phyloP scores from a whole-genome alignment of 495 filamentous ascomycete genomes.

The Hyaloscypha variabilis region DNA sequence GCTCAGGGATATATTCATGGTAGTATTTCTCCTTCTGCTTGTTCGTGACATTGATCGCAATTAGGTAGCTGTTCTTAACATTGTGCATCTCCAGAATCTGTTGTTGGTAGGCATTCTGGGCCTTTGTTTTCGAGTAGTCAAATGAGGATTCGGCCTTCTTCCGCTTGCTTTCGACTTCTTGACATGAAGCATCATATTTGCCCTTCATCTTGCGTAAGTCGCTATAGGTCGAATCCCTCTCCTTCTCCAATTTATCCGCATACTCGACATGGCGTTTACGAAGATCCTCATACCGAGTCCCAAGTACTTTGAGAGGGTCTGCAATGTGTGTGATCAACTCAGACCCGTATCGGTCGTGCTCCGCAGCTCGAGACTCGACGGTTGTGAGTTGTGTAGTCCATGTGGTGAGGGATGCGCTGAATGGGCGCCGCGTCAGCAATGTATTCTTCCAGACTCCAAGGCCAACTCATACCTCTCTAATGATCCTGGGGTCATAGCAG shows the following conservation, averaged over 20 bases:
- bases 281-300: constrained; percentile 82
- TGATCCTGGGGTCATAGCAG: constrained; percentile 90
- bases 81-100: constrained; percentile 94
- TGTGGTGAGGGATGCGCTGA: constrained; percentile 87
- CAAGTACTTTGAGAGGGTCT: constrained; percentile 76
- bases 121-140: constrained; percentile 83
- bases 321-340: constrained; percentile 79
- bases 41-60: constrained; percentile 94
- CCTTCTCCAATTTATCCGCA: constrained; percentile 83
- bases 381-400: constrained; percentile 94
- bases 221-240: constrained; percentile 78
- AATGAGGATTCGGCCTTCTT: constrained; percentile 92
- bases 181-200: constrained; percentile 90
- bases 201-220: constrained; percentile 90
- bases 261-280: constrained; percentile 91
- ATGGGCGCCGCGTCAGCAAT: constrained; percentile 14
- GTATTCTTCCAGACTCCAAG: constrained; percentile 7
- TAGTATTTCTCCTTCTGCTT: constrained; percentile 96
- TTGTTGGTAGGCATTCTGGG: constrained; percentile 85
- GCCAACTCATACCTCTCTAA: constrained; percentile 69
- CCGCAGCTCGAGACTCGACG: constrained; percentile 82
- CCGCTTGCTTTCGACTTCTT: constrained; percentile 91
- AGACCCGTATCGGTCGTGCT: constrained; percentile 81
- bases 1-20: constrained; percentile 91
- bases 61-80: constrained; percentile 96